These are phyloP conservation scores for Arabidopsis hybrid DNA, from an alignment of 441 rosid genomes.

Conservation along the genomic window DNA sequence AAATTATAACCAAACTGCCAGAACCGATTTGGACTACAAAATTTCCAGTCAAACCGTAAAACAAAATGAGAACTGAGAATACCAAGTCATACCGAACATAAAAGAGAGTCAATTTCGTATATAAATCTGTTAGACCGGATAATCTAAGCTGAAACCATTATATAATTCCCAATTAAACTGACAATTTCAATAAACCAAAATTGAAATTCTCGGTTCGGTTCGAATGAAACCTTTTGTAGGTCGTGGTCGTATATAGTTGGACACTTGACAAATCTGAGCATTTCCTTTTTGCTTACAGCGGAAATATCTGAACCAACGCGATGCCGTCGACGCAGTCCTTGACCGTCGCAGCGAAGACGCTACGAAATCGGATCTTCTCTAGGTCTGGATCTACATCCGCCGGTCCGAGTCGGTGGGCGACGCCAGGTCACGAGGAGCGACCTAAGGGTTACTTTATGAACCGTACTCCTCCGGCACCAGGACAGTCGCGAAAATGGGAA, in stretches of 20 bases:
- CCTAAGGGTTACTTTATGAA: conserved; percentile 86
- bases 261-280: not conserved
- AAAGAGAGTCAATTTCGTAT: not conserved
- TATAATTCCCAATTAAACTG: conserved; percentile 7
- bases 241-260: conserved; percentile 11
- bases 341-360: conserved; percentile 50
- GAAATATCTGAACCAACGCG: conserved; percentile 21
- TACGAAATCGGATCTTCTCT: conserved; percentile 69
- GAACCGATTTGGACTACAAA: not conserved
- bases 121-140: not conserved
- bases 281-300: conserved; percentile 8
- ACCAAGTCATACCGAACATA: not conserved
- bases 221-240: conserved; percentile 15
- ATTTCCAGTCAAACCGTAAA: not conserved
- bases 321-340: conserved; percentile 46
- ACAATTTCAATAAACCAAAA: conserved; percentile 2
- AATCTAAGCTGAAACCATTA: not conserved
- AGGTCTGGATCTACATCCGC: conserved; percentile 55
- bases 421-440: conserved; percentile 82
- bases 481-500: conserved; percentile 91
- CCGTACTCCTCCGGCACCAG: conserved; percentile 69
- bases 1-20: not conserved
- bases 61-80: not conserved
- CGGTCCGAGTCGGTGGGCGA: conserved; percentile 79
- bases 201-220: conserved; percentile 5